These are phyloP conservation scores for Saitozyma sp. DNA, from an alignment of 768 basidiomycete genomes.

Conservation along the genomic window DNA sequence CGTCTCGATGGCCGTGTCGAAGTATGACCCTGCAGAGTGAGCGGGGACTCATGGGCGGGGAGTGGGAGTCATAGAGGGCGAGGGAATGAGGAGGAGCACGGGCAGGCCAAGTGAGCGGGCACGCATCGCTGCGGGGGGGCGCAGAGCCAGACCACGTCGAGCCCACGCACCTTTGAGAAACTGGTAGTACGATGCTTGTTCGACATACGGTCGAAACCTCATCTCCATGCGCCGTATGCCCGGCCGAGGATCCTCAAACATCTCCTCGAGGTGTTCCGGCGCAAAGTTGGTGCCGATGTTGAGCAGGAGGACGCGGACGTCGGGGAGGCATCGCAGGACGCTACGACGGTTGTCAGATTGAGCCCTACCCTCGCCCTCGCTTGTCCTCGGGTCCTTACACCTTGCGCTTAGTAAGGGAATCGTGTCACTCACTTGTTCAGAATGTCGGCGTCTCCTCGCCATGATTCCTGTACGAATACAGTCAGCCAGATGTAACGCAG, in stretches of 20 bases:
- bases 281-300: constrained; percentile 77
- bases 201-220: constrained; percentile 77
- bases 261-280: constrained; percentile 76
- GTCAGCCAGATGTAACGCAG: no score
- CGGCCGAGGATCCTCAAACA: constrained; percentile 60
- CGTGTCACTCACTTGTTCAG: constrained; percentile 59
- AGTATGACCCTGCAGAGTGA: constrained; percentile 69
- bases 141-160: no score
- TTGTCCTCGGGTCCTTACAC: no score
- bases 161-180: constrained; percentile 66
- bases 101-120: no score
- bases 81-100: no score
- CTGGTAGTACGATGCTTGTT: constrained; percentile 74
- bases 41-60: no score
- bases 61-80: no score
- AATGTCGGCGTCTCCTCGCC: constrained; percentile 73
- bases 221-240: constrained; percentile 62
- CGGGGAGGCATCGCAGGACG: constrained; percentile 63
- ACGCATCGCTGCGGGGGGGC: no score
- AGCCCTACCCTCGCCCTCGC: no score
- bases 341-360: constrained; percentile 11
- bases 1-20: constrained; percentile 67
- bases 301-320: constrained; percentile 60
- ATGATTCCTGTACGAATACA: constrained; percentile 58
- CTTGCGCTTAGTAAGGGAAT: neutral